Percentiles rank a stretch among this genome's conserved stretches.
These are phyloP conservation scores for Solanum gandarillasii DNA, from an alignment of 257 asterid genomes.

Conservation along the genomic window DNA sequence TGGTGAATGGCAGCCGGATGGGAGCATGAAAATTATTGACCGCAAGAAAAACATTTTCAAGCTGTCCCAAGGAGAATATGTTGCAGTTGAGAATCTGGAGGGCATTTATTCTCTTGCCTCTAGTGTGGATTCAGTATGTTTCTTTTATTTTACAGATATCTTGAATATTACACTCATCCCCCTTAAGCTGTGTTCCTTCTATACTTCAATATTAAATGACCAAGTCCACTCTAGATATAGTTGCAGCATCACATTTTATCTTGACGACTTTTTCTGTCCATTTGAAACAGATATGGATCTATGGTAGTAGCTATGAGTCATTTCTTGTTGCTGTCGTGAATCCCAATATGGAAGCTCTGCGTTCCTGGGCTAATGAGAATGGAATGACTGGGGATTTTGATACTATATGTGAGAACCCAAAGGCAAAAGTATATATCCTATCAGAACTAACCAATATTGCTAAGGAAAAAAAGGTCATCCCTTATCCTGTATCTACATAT, in stretches of 20 bases:
- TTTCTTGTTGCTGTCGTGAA: slow-evolving; percentile 71
- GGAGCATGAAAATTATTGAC: slow-evolving; percentile 82
- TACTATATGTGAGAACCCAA: slow-evolving; percentile 36
- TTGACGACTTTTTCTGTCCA: background rate
- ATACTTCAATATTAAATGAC: background rate
- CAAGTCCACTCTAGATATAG: background rate
- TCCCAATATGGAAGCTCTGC: slow-evolving; percentile 48
- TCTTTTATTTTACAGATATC: background rate
- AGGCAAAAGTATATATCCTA: slow-evolving; percentile 37
- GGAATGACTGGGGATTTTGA: slow-evolving; percentile 29
- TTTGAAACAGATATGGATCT: slow-evolving; percentile 63
- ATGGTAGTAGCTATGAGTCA: slow-evolving; percentile 73
- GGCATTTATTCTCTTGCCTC: slow-evolving; percentile 47
- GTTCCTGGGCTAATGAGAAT: slow-evolving; percentile 50
- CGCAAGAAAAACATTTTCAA: slow-evolving; percentile 81
- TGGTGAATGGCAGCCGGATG: slow-evolving; percentile 79
- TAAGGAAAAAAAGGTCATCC: slow-evolving; percentile 57
- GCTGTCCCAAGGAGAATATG: slow-evolving; percentile 85
- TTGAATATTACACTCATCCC: background rate
- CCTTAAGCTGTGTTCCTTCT: background rate
- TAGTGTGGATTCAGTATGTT: slow-evolving; percentile 43
- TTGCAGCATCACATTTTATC: background rate
- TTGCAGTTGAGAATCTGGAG: slow-evolving; percentile 72
- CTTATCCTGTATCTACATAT: background rate
- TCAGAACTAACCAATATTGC: slow-evolving; percentile 45